Evolutionary conservation across 495 filamentous ascomycete species (phyloP).

Genomic region (Cudoniella acicularis): DNA sequence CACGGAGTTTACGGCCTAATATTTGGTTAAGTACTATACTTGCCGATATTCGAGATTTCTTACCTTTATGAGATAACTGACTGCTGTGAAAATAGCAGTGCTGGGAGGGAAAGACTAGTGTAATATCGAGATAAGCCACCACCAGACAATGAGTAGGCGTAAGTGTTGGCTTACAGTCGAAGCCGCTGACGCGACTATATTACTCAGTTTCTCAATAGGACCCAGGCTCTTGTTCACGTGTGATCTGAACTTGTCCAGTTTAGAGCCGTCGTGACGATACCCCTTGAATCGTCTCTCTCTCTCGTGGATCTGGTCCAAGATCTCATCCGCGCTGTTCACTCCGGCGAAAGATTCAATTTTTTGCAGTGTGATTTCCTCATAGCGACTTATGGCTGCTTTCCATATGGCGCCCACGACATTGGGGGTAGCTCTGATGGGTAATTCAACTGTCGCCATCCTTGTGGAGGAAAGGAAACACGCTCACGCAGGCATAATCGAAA

Average conservation of each 20-base stretch:
- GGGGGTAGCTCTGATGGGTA: background rate
- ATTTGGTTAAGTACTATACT: background rate
- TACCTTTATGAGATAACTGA: background rate
- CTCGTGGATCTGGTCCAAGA: background rate
- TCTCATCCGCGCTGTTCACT: background rate
- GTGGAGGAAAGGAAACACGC: too few species aligned
- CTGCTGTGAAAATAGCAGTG: conserved; percentile 1
- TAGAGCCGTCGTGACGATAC: background rate
- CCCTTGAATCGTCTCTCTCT: background rate
- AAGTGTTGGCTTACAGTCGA: background rate
- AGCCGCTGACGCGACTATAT: background rate
- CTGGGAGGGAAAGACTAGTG: conserved; percentile 2
- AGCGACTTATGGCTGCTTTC: background rate
- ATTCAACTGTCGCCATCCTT: background rate
- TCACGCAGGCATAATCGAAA: background rate
- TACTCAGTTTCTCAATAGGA: background rate
- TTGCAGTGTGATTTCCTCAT: background rate
- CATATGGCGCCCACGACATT: background rate
- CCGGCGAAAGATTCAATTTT: background rate
- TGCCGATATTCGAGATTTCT: background rate
- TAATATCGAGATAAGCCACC: background rate
- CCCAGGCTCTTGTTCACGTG: background rate
- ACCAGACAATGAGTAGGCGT: background rate
- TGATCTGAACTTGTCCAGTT: conserved; percentile 1
- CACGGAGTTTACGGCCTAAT: background rate